Percentiles rank a stretch among this genome's conserved stretches.
These are phyloP conservation scores for Trametes maxima DNA, from an alignment of 768 basidiomycete species.

Conservation along the genomic window DNA sequence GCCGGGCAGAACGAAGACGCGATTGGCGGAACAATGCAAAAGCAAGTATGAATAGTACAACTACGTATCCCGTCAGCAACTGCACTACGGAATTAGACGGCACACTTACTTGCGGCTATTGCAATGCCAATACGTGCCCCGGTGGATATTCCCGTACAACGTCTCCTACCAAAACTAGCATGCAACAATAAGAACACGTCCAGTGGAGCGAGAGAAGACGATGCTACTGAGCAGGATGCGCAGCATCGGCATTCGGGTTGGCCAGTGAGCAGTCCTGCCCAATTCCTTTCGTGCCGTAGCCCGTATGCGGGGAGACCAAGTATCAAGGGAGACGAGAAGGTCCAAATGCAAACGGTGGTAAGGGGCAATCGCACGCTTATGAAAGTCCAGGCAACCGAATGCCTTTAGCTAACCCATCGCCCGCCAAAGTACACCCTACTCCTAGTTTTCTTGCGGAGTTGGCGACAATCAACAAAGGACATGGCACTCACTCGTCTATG, in stretches of 20 bases:
- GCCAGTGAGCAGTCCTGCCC: no score
- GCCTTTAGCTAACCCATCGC: no score
- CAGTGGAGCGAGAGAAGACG: no score
- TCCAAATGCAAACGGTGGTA: no score
- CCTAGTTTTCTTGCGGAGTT: background rate
- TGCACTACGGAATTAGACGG: background rate
- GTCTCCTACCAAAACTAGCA: slow-evolving; percentile 7
- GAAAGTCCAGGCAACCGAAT: no score
- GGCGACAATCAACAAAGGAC: background rate
- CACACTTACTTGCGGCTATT: slow-evolving; percentile 6
- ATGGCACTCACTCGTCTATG: slow-evolving; percentile 8
- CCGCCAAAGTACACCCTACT: background rate
- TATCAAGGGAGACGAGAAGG: no score
- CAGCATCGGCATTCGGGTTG: no score
- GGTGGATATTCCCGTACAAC: slow-evolving; percentile 11
- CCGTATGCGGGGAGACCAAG: no score
- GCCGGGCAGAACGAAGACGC: slow-evolving; percentile 9
- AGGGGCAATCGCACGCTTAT: no score
- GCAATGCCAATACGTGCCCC: slow-evolving; percentile 19
- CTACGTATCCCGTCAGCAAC: background rate
- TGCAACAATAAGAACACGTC: background rate
- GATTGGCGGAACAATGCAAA: background rate
- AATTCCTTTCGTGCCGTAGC: no score
- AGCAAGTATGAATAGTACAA: background rate
- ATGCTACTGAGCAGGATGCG: no score